phyloP scores from a whole-genome alignment of 768 basidiomycete species.

The Auriscalpium vulgare region DNA sequence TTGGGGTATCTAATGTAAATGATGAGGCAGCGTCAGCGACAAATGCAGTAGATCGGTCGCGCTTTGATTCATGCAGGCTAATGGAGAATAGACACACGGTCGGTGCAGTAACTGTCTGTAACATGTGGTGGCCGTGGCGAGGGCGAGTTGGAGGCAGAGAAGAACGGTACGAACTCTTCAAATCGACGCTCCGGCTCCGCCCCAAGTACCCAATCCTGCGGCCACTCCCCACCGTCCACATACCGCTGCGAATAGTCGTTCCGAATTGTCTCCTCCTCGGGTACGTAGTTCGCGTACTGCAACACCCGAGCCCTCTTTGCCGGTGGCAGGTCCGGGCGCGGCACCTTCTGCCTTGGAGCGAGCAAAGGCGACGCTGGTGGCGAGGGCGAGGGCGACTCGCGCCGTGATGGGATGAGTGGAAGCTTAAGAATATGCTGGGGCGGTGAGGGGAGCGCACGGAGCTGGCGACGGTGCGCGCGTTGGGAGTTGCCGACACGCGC shows the following conservation, averaged over 20 bases:
- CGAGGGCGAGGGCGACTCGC: slow-evolving; percentile 40
- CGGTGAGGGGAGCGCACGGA: slow-evolving; percentile 48
- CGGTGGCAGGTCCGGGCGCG: slow-evolving; percentile 49
- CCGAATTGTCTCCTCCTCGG: slow-evolving; percentile 92
- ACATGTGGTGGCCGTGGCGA: too few species aligned
- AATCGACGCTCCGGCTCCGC: slow-evolving; percentile 84
- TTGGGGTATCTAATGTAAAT: slow-evolving; percentile 76
- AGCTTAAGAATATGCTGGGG: slow-evolving; percentile 25
- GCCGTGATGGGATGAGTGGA: slow-evolving; percentile 27
- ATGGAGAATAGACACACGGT: too few species aligned
- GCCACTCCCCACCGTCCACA: slow-evolving; percentile 87
- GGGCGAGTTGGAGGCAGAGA: neutral
- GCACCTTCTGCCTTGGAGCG: slow-evolving; percentile 28
- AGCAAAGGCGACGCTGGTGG: slow-evolving; percentile 35
- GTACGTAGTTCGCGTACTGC: slow-evolving; percentile 75
- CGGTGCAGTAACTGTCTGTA: neutral
- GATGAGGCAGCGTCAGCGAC: neutral
- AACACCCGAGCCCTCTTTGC: slow-evolving; percentile 65
- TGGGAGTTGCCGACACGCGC: slow-evolving; percentile 49
- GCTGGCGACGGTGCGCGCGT: slow-evolving; percentile 44
- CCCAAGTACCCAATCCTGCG: slow-evolving; percentile 88
- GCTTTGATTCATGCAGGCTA: neutral
- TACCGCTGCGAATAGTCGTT: slow-evolving; percentile 93
- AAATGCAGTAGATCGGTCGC: neutral
- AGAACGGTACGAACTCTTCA: slow-evolving; percentile 71